Evolutionary conservation across 768 basidiomycete genomes (phyloP).

Genomic region (Leccinum longicurvipes): DNA sequence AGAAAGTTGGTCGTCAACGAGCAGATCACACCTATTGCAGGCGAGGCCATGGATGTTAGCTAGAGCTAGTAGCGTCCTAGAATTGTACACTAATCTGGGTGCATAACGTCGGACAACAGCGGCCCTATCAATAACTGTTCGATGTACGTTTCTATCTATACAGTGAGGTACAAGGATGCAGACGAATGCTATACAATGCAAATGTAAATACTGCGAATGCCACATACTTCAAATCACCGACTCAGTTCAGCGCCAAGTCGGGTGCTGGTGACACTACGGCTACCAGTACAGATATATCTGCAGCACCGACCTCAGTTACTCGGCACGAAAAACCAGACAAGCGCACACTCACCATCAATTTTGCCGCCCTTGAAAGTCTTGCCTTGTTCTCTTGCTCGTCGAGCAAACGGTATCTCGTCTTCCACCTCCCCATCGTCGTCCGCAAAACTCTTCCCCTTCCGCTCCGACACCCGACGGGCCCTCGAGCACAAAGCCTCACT

Average conservation of each 20-base stretch:
- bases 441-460: constrained; percentile 25
- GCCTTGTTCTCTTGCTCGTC: constrained; percentile 74
- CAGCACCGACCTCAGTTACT: not conserved
- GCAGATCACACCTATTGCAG: constrained; percentile 51
- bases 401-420: constrained; percentile 76
- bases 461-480: constrained; percentile 66
- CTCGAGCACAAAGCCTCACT: constrained; percentile 80
- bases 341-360: constrained; percentile 61
- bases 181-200: constrained; percentile 26
- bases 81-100: constrained; percentile 7
- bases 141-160: constrained; percentile 26
- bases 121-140: constrained; percentile 3
- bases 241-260: constrained; percentile 20
- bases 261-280: constrained; percentile 56
- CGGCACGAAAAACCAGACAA: not conserved
- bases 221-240: not conserved
- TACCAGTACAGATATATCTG: constrained; percentile 67
- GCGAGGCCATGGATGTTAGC: constrained; percentile 82
- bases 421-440: constrained; percentile 30
- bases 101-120: constrained; percentile 8
- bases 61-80: constrained; percentile 32
- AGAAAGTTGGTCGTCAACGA: constrained; percentile 71
- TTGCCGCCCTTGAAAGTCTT: constrained; percentile 77
- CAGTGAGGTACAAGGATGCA: constrained; percentile 20
- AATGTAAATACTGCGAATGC: constrained; percentile 10